Evolutionary conservation across 2,329 filamentous ascomycete genomes (phyloP).

Genomic region (Beauveria caledonica): DNA sequence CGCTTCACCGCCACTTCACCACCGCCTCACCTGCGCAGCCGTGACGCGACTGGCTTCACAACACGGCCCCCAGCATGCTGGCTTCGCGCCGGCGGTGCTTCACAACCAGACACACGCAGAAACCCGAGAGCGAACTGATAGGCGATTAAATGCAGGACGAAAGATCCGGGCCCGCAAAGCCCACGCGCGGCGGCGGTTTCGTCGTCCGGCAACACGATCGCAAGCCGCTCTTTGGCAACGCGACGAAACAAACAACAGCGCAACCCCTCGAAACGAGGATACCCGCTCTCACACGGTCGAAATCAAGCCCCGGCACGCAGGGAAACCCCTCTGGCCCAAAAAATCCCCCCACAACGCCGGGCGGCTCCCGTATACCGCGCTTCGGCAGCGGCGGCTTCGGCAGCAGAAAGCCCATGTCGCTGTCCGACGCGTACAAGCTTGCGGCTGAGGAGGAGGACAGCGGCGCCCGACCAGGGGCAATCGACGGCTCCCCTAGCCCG

Average conservation of each 20-base stretch:
- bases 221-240: conserved; percentile 5
- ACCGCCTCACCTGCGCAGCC: not conserved
- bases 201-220: conserved; percentile 1
- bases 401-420: conserved; percentile 26
- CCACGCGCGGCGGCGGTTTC: not conserved
- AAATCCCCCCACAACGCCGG: conserved; percentile 13
- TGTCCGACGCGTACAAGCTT: conserved; percentile 34
- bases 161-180: not conserved
- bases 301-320: conserved; percentile 13
- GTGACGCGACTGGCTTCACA: not conserved
- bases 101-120: not conserved
- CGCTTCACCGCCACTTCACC: not conserved
- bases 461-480: conserved; percentile 15
- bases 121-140: not conserved
- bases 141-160: not conserved
- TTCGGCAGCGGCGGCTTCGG: conserved; percentile 12
- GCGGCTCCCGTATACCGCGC: conserved; percentile 27
- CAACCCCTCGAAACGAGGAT: conserved; percentile 10
- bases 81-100: not conserved
- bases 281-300: not conserved
- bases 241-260: conserved; percentile 8
- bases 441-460: conserved; percentile 23
- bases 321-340: conserved; percentile 9
- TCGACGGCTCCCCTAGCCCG: conserved; percentile 43
- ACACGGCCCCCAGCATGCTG: not conserved